These are phyloP conservation scores for Erigeron philadelphicus DNA, from an alignment of 140 eudicot species.

Conservation along the genomic window DNA sequence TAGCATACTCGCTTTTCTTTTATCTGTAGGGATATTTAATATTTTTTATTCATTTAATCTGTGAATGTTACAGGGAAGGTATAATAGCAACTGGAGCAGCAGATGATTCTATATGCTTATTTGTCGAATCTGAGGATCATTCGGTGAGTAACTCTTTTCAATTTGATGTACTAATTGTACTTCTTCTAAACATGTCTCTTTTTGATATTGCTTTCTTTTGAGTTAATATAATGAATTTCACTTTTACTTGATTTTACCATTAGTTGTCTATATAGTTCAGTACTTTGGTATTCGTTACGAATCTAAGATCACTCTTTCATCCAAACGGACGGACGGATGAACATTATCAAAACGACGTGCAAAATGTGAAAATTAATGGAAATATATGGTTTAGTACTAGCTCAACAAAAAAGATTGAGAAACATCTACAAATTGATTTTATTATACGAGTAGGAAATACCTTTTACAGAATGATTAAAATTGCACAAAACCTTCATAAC, in stretches of 20 bases:
- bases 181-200: not conserved
- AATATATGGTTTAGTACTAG: not conserved
- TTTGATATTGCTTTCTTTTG: not conserved
- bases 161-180: not conserved
- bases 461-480: no score
- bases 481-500: not conserved
- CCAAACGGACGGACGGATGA: not conserved
- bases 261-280: not conserved
- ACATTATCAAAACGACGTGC: not conserved
- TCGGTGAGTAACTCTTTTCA: constrained; percentile 32
- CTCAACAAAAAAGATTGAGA: not conserved
- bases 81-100: constrained; percentile 95
- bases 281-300: not conserved
- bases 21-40: not conserved
- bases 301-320: not conserved
- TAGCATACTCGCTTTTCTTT: not conserved
- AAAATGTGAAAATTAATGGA: not conserved
- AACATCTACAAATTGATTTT: not conserved
- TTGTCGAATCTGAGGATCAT: constrained; percentile 61
- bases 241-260: not conserved
- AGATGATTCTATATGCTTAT: constrained; percentile 86
- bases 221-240: not conserved
- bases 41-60: not conserved
- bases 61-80: constrained; percentile 59
- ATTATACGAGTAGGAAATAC: no score